phyloP scores from a whole-genome alignment of 768 basidiomycete species.

The Lactarius vividus region DNA sequence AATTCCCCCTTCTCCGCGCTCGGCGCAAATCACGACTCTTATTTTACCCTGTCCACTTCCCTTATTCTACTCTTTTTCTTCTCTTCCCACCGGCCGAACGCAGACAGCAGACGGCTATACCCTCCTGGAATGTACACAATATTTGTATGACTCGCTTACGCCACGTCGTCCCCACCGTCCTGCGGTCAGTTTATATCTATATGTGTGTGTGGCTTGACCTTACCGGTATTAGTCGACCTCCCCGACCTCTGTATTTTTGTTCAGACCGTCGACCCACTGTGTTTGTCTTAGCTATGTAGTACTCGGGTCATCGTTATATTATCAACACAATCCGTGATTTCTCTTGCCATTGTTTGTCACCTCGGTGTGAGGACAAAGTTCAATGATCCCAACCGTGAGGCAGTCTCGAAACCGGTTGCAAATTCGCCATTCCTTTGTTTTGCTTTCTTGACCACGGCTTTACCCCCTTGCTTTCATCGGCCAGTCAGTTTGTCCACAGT shows the following conservation, averaged over 20 bases:
- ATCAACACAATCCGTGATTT: background rate
- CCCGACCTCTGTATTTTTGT: conserved; percentile 2
- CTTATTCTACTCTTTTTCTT: background rate
- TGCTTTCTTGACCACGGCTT: background rate
- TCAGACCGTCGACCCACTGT: background rate
- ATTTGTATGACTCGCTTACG: conserved; percentile 2
- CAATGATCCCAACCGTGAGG: background rate
- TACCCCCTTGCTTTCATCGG: background rate
- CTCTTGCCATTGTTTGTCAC: background rate
- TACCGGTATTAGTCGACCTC: background rate
- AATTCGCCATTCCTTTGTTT: background rate
- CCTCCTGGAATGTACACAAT: conserved; percentile 18
- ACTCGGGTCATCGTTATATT: conserved; percentile 1
- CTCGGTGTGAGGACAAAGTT: background rate
- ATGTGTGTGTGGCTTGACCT: conserved; percentile 9
- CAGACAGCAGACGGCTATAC: conserved; percentile 10
- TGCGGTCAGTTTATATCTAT: conserved; percentile 17
- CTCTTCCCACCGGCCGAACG: background rate
- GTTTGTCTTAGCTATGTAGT: conserved; percentile 8
- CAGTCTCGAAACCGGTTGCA: background rate
- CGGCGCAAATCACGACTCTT: background rate
- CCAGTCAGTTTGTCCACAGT: background rate
- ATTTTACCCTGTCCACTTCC: background rate
- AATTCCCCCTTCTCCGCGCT: background rate
- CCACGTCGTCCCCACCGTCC: background rate